These are phyloP conservation scores for Microstroma glucosiphilum DNA, from an alignment of 1,284 basidiomycete genomes.

Conservation along the genomic window DNA sequence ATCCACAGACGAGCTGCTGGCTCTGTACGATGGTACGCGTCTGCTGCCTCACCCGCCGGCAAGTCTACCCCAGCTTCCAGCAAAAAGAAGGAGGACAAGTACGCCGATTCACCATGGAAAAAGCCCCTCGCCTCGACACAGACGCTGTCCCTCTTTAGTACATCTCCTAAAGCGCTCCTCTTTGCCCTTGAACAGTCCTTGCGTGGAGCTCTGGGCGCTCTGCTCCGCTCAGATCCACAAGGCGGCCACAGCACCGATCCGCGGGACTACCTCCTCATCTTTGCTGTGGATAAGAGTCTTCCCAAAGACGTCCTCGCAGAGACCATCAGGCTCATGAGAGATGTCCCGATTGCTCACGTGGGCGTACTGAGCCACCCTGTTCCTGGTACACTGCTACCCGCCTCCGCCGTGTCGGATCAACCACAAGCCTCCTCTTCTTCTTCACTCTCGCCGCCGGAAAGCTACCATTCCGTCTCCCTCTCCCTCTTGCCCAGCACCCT, in stretches of 20 bases:
- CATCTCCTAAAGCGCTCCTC: neutral
- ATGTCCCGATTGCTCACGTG: neutral
- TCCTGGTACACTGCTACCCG: neutral
- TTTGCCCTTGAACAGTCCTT: neutral
- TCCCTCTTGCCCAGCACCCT: neutral
- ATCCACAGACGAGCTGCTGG: too few relatives aligned
- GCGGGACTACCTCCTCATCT: neutral
- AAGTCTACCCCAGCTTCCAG: too few relatives aligned
- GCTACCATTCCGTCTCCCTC: slow-evolving; percentile 4
- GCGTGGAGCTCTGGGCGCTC: neutral
- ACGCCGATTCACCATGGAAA: slow-evolving; percentile 4
- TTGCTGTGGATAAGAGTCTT: slow-evolving; percentile 1
- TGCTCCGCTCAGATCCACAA: neutral
- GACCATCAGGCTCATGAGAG: neutral
- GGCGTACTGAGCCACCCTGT: neutral
- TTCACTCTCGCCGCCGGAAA: neutral
- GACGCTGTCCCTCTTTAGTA: neutral
- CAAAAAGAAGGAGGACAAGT: neutral
- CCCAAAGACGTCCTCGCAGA: neutral
- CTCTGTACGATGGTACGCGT: too few relatives aligned
- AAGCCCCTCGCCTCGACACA: neutral
- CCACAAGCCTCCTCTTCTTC: slow-evolving; percentile 12
- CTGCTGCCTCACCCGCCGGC: too few relatives aligned
- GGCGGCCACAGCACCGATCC: neutral
- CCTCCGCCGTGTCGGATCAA: slow-evolving; percentile 12